A percentile compares a stretch with the other conserved stretches of the same genome.
These are phyloP conservation scores for Synchytrium microbalum DNA, from an alignment of 371 early-diverging fungal species.

Conservation along the genomic window DNA sequence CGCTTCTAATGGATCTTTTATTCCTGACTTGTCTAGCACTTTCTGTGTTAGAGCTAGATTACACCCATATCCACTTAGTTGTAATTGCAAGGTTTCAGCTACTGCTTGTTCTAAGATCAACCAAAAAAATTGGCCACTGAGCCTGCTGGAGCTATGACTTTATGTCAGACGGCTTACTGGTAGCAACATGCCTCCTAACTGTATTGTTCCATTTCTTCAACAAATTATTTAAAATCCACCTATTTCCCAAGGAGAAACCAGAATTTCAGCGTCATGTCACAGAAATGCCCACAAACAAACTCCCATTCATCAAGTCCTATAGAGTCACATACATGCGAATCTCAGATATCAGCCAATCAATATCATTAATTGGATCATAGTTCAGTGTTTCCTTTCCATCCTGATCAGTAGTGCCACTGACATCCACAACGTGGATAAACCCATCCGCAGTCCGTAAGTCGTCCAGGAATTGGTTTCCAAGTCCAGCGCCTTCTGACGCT, in stretches of 20 bases:
- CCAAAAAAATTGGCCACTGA: neutral
- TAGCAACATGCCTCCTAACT: conserved; percentile 51
- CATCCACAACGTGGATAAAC: conserved; percentile 76
- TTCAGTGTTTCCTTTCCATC: conserved; percentile 66
- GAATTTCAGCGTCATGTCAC: conserved; percentile 5
- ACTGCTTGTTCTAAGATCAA: neutral
- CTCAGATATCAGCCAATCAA: conserved; percentile 67
- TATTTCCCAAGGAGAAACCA: conserved; percentile 4
- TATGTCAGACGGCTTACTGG: conserved; percentile 11
- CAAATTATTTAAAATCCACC: conserved; percentile 63
- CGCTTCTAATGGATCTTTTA: conserved; percentile 43
- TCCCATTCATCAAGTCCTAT: neutral
- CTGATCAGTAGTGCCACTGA: conserved; percentile 70
- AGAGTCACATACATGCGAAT: conserved; percentile 41
- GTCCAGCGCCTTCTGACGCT: conserved; percentile 56
- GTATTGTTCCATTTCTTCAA: conserved; percentile 56
- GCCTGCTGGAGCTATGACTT: too few relatives aligned
- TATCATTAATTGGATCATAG: conserved; percentile 74
- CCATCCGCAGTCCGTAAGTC: conserved; percentile 68
- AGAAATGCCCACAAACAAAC: neutral
- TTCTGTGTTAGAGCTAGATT: conserved; percentile 40
- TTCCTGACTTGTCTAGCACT: conserved; percentile 47
- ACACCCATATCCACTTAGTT: conserved; percentile 55
- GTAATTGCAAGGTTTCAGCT: conserved; percentile 11
- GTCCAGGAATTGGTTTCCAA: conserved; percentile 74